Base-by-base conservation (phyloP, 345 rosid genomes). In the Rhodamnia argentea region DNA sequence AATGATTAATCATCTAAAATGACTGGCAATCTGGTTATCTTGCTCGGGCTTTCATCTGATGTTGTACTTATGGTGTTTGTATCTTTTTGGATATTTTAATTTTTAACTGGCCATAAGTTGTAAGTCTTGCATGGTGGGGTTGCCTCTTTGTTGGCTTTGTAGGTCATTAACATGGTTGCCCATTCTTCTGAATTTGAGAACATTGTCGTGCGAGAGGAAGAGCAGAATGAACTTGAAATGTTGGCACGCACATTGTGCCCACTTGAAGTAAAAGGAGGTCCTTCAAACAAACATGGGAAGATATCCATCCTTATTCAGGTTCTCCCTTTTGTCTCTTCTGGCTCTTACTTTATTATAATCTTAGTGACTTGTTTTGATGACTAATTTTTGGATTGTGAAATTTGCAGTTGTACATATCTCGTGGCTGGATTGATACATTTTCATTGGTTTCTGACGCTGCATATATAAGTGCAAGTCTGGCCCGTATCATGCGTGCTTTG, bases 261-360 rank as follows among this genome's bases (percentile, higher is more conserved):
- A 54, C 92, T 95, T 81, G 99, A 97, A 89, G 93, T 95, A 83
- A 93, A 88, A 90, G 98, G 99, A 7, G 99, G 99, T 86, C 96
- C 98, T 84, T 92, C 98, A 54, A 96, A 94, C 89, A 97, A 97
- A 91, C 94, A 97, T 91, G 99, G 99, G 88, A 97, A 97, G 90
- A 94, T 97, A 86, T 95, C 98, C 64, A 97, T 96, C 87, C 99
- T 97, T 87, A 95, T 97, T 89, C 99, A 97, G 98, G 99, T 94
- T 85, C 44, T 82, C 86, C 75, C 40, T 84, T 76, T 84, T 53
- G 13, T 54, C 54, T 82, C 42, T 27, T 54, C 14, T 0, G 20
- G 58, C 24, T 14, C 42, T 82, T 82, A 47, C 58, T 54, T 82
- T 23, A 82, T 82, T 24, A 47, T 27, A 85, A 44, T 84, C 60